Evolutionary conservation across 257 asterid species (phyloP), one percentile per base, ranked within the genome.

Genomic region (Paraleonurus japonicus): DNA sequence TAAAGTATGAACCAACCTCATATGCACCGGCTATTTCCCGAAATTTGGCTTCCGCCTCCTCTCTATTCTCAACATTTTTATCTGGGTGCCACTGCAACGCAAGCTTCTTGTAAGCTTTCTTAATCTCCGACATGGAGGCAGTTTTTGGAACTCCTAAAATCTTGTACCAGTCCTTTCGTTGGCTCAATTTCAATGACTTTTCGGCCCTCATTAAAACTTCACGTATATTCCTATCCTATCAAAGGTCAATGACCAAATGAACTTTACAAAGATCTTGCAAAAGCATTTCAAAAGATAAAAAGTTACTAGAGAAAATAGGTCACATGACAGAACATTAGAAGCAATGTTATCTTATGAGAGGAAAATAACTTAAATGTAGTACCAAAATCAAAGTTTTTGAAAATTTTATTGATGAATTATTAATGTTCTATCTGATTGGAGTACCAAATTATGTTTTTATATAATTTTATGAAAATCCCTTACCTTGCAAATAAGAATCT

Each of bases 11-110:
- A 43, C 24, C 22, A 28, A 94, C 99, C 97, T 95, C 99, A 45
- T 92, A 95, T 30, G 98, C 95, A 53, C 94, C 96, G 39, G 98
- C 96, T 79, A 95, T 92, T 83, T 95, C 99, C 60, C 85, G 86
- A 32, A 92, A 92, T 75, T 89, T 85, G 76, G 90, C 88, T 79
- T 92, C 97, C 19, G 99, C 98, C 83, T 83, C 99, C 72, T 87
- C 97, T 70, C 99, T 87, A 48, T 95, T 92, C 76, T 88, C 95
- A 8, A 83, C 92, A 57, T 95, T 92, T 82, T 92, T 92, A 79
- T 92, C 98, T 3, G 98, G 98, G 73, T 95, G 99, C 97, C 98
- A 95, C 72, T 92, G 97, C 87, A 95, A 77, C 39, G 97, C 99
- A 55, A 95, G 97, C 81, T 85, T 95, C 86, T 89, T 95, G 85